phyloP scores from a whole-genome alignment of 73 alveolate genomes.

The Loxodes magnus region DNA sequence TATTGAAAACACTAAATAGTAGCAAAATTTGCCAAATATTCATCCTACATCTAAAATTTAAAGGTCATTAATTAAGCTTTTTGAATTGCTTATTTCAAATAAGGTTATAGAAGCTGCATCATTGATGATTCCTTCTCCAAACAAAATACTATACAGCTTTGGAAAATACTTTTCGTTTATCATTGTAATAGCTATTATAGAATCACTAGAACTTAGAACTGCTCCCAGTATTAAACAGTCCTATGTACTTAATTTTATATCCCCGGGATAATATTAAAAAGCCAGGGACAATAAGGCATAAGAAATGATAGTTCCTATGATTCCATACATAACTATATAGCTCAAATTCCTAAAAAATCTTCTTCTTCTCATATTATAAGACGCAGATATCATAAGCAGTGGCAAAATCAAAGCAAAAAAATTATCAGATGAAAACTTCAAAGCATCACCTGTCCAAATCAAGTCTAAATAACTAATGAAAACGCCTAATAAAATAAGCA shows the following conservation, averaged over 20 bases:
- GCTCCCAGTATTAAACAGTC: conserved; percentile 68
- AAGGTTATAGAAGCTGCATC: conserved; percentile 95
- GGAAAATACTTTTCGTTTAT: conserved; percentile 76
- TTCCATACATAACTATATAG: conserved; percentile 83
- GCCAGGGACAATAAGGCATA: conserved; percentile 69
- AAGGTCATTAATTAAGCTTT: neutral
- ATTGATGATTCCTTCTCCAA: conserved; percentile 92
- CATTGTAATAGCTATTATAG: conserved; percentile 82
- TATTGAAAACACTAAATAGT: neutral
- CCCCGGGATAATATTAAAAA: conserved; percentile 20
- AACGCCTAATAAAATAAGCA: too few relatives aligned
- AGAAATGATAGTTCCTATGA: conserved; percentile 82
- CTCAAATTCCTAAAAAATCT: conserved; percentile 79
- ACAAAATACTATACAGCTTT: conserved; percentile 68
- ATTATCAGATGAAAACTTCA: too few relatives aligned
- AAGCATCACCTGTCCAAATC: too few relatives aligned
- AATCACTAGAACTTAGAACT: conserved; percentile 82
- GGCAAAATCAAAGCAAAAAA: too few relatives aligned
- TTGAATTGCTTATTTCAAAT: conserved; percentile 28
- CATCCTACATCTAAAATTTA: neutral
- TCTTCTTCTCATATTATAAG: conserved; percentile 6
- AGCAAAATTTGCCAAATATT: neutral
- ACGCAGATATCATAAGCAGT: too few relatives aligned
- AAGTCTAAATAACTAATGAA: too few relatives aligned
- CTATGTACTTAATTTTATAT: conserved; percentile 28